Conservation (phyloP, 345 rosid species). For the Corchorus capsularis region DNA sequence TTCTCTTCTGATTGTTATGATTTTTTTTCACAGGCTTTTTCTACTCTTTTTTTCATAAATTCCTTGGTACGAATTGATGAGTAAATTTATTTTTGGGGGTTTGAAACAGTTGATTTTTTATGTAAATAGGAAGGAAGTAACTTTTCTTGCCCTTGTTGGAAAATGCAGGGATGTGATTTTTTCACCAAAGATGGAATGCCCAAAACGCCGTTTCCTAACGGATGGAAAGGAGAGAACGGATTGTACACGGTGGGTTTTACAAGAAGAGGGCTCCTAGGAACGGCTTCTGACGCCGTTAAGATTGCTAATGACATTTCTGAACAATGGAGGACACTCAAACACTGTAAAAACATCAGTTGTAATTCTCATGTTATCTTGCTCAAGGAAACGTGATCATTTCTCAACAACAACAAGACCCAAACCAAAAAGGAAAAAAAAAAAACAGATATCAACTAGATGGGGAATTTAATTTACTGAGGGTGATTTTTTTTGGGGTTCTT, state of each 20-base stretch:
- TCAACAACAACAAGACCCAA: background rate
- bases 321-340: slow-evolving; percentile 51
- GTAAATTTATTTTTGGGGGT: background rate
- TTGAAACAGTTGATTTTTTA: background rate
- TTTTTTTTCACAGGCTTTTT: background rate
- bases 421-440: background rate
- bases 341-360: slow-evolving; percentile 21
- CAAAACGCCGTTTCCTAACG: slow-evolving; percentile 66
- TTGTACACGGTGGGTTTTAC: slow-evolving; percentile 89
- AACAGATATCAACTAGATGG: background rate
- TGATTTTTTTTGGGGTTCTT: background rate
- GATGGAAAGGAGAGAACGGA: slow-evolving; percentile 83
- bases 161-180: slow-evolving; percentile 53
- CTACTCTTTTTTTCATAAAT: background rate
- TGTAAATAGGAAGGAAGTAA: background rate
- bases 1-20: background rate
- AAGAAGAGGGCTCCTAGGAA: slow-evolving; percentile 77
- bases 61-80: background rate
- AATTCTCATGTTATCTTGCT: slow-evolving; percentile 49
- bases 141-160: background rate
- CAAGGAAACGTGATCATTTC: slow-evolving; percentile 15
- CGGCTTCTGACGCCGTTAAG: slow-evolving; percentile 68
- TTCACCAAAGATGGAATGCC: slow-evolving; percentile 90
- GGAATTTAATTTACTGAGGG: background rate
- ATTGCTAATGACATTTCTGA: slow-evolving; percentile 63